Conservation (phyloP, 1,284 basidiomycete species). For the Rhodotorula mucilaginosa region DNA sequence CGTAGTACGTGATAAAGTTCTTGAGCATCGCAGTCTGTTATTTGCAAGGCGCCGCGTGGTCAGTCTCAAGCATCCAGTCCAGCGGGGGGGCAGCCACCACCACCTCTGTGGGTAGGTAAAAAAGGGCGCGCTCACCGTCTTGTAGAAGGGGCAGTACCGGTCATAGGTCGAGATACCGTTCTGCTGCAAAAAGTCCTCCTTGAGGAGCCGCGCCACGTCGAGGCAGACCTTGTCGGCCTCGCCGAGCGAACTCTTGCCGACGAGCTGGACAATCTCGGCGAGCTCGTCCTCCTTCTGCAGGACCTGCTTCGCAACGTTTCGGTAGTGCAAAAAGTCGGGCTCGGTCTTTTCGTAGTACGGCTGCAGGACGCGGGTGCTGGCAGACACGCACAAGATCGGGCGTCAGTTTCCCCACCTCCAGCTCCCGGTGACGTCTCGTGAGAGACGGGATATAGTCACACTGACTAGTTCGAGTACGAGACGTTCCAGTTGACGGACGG, state of each 20-base stretch:
- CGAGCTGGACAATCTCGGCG: slow-evolving; percentile 97
- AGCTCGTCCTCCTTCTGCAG: slow-evolving; percentile 98
- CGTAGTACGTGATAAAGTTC: slow-evolving; percentile 94
- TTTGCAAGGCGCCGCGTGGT: background rate
- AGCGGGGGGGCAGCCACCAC: background rate
- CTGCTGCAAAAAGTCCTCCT: slow-evolving; percentile 89
- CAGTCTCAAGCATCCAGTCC: background rate
- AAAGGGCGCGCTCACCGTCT: slow-evolving; percentile 55
- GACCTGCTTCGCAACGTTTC: slow-evolving; percentile 90
- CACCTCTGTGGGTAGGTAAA: background rate
- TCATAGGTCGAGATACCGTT: slow-evolving; percentile 99
- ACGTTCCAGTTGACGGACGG: slow-evolving; percentile 88
- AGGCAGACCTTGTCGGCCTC: slow-evolving; percentile 98
- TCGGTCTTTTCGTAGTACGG: slow-evolving; percentile 86
- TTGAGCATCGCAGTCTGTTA: slow-evolving; percentile 80
- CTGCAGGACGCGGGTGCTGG: slow-evolving; percentile 79
- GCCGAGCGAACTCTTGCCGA: slow-evolving; percentile 95
- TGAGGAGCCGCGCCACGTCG: slow-evolving; percentile 95
- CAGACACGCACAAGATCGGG: background rate
- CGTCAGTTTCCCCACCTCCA: background rate
- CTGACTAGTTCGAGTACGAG: slow-evolving; percentile 90
- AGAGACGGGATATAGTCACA: too few relatives aligned
- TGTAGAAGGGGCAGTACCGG: slow-evolving; percentile 97
- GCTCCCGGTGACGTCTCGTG: background rate
- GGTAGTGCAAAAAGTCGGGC: slow-evolving; percentile 89